Evolutionary conservation across 257 asterid species (phyloP), one percentile per base, ranked within the genome.

Genomic region (Agastache rugosa): DNA sequence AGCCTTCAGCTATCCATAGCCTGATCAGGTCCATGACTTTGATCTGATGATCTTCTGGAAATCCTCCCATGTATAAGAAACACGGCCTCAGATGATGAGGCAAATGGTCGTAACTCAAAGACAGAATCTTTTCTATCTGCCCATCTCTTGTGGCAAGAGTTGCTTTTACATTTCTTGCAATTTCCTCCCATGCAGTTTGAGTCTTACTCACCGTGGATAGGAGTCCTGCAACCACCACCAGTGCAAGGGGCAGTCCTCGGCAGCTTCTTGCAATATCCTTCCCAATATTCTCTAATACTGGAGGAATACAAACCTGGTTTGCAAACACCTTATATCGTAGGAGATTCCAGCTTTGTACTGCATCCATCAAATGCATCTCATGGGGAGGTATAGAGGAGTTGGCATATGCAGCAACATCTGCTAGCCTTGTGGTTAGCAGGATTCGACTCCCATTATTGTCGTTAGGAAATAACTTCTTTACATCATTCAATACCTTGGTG

Each of bases 1-100:
- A 62, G 12, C 77, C 70, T 50, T 73, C 77, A 6, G 77, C 69
- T 44, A 72, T 41, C 76, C 76, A 58, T 8, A 71, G 3, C 35
- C 16, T 56, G 19, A 71, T 41, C 22, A 56, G 56, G 5, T 59
- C 47, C n/a, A 54, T 8, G 58, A 16, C 75, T 1, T 25, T 19
- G 58, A 55, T 71, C 42, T 22, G 15, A 12, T 41, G 41, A 25
- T 71, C 45, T 39, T 71, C 67, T 9, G 44, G 67, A 39, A 56
- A 71, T 29, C 56, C 67, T 20, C 44, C 67, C 55, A 71, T 55
- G 58, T 34, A 60, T 16, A 60, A 60, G 44, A 60, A 29, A 31
- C 66, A 60, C 0, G 66, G 11, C 66, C 66, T 60, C 66, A 60
- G 16, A 60, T 60, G 14, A 8, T 34, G 67, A 61, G 67, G 67